Conservation (phyloP, 805 yeast species). For the Myxozyma mucilagina region DNA sequence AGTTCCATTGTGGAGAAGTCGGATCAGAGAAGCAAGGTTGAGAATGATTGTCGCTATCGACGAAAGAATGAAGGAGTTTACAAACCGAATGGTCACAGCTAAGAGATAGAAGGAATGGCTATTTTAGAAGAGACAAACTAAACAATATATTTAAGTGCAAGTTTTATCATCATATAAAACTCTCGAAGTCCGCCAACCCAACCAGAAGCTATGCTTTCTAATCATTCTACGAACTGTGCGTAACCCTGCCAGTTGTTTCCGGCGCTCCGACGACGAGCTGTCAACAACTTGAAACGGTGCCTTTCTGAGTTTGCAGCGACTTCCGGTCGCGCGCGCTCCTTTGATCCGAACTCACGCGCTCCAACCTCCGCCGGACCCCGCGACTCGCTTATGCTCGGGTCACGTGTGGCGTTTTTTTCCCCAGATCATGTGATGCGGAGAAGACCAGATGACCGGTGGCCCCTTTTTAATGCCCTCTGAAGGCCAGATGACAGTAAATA, state of each 20-base stretch:
- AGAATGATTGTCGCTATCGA: neutral
- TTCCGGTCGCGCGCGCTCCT: neutral
- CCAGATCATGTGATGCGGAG: neutral
- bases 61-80: neutral
- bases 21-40: neutral
- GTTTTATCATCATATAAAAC: too few species aligned
- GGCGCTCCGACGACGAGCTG: neutral
- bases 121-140: too few species aligned
- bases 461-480: neutral
- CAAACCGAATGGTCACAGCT: neutral
- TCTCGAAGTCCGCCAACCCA: too few species aligned
- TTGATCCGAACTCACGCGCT: neutral
- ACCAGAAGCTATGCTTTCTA: too few species aligned
- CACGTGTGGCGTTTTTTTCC: neutral
- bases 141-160: too few species aligned
- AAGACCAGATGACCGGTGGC: neutral
- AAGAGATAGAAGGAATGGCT: neutral
- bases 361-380: neutral
- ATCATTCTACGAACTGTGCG: too few species aligned
- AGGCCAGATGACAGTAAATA: too few species aligned
- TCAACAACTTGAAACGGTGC: neutral
- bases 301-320: neutral
- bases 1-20: neutral
- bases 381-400: neutral
- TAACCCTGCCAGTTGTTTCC: neutral